These are phyloP conservation scores for Spencermartinsiella europaea DNA, from an alignment of 805 yeast genomes.

Conservation along the genomic window DNA sequence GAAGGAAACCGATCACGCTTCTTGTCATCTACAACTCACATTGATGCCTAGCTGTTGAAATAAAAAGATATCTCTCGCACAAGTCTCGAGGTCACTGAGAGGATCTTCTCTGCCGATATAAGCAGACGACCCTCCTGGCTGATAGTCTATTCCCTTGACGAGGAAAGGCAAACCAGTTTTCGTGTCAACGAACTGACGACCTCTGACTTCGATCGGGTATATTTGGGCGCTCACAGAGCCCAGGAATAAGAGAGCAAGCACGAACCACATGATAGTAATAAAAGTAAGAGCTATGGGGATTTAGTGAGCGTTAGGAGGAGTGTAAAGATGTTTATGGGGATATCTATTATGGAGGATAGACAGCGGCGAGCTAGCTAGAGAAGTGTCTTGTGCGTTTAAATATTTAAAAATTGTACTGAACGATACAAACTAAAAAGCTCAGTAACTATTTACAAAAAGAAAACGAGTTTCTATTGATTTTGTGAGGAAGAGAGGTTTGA, in stretches of 20 bases:
- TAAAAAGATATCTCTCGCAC: constrained; percentile 76
- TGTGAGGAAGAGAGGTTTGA: too few relatives aligned
- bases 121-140: constrained; percentile 91
- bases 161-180: constrained; percentile 62
- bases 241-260: not conserved
- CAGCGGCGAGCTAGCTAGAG: too few relatives aligned
- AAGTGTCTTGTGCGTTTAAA: too few relatives aligned
- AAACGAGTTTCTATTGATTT: too few relatives aligned
- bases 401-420: too few relatives aligned
- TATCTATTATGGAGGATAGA: too few relatives aligned
- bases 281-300: too few relatives aligned
- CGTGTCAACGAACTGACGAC: constrained; percentile 70
- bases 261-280: not conserved
- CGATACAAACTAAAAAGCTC: too few relatives aligned
- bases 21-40: too few relatives aligned
- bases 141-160: constrained; percentile 87
- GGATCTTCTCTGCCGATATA: constrained; percentile 57
- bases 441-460: too few relatives aligned
- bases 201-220: constrained; percentile 65
- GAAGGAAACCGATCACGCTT: not conserved
- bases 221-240: constrained; percentile 25
- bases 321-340: too few relatives aligned
- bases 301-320: too few relatives aligned
- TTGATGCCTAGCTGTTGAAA: constrained; percentile 84
- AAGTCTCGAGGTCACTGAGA: constrained; percentile 59